phyloP scores from a whole-genome alignment of 2,329 filamentous ascomycete species.

The Aspergillus calidoustus region DNA sequence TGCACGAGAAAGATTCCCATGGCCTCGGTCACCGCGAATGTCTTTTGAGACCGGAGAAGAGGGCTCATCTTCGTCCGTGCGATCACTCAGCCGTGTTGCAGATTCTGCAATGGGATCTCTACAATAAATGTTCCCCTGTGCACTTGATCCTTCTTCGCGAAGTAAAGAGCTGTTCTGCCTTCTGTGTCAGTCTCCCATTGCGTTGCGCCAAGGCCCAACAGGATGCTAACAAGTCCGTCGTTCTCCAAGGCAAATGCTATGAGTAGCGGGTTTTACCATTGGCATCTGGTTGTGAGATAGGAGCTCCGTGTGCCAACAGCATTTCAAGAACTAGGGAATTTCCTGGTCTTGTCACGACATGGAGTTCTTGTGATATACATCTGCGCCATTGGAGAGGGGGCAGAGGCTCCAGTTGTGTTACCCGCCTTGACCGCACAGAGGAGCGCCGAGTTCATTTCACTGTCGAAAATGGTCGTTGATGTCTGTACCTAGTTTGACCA shows the following conservation, averaged over 20 bases:
- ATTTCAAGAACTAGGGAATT: no score
- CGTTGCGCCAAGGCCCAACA: background rate
- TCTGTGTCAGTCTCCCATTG: background rate
- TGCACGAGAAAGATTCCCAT: background rate
- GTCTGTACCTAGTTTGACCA: no score
- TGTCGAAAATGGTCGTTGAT: no score
- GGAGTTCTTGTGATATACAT: background rate
- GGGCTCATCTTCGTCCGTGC: background rate
- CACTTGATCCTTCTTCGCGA: background rate
- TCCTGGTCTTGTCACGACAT: no score
- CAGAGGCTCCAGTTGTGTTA: background rate
- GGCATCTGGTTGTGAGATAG: background rate
- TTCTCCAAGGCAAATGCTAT: background rate
- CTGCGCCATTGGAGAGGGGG: background rate
- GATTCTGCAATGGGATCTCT: background rate
- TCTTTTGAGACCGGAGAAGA: background rate
- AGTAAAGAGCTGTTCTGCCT: background rate
- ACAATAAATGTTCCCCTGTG: background rate
- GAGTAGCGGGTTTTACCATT: background rate
- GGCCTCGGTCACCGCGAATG: no score
- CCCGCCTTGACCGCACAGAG: background rate
- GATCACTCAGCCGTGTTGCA: no score
- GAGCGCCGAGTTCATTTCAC: no score
- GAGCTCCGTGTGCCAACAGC: background rate
- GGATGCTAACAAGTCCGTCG: fast-evolving